Percentiles rank a stretch among this genome's conserved stretches.
These are phyloP conservation scores for Suillus weaverae DNA, from an alignment of 768 basidiomycete species.

Conservation along the genomic window DNA sequence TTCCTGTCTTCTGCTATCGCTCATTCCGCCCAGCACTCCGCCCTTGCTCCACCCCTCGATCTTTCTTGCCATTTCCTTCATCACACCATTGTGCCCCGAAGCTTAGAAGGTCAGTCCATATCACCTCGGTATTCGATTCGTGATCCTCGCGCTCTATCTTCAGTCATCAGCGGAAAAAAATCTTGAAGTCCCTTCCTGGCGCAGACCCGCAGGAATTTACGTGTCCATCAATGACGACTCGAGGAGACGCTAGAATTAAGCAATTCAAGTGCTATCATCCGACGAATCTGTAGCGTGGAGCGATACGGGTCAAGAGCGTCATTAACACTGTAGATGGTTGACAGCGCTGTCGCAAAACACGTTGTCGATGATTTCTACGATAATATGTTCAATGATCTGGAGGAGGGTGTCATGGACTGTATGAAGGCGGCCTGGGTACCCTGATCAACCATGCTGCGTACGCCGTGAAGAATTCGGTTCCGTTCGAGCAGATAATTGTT, in stretches of 20 bases:
- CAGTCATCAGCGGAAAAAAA: neutral
- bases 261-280: neutral
- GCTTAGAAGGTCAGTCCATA: neutral
- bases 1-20: neutral
- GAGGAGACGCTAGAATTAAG: neutral
- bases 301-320: neutral
- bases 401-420: no score
- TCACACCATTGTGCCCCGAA: neutral
- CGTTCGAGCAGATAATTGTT: no score
- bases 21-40: neutral
- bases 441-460: no score
- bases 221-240: neutral
- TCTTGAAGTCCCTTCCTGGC: neutral
- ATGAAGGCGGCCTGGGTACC: no score
- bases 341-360: no score
- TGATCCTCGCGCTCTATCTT: neutral
- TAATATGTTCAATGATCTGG: no score
- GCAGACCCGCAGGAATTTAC: neutral
- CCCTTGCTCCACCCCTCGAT: neutral
- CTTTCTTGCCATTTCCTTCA: neutral
- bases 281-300: neutral
- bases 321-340: neutral
- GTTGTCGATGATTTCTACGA: no score
- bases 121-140: neutral
- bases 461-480: no score